Base-by-base conservation (phyloP, 129 eudicot species). In the sunflower (Helianthus annuus) region DNA sequence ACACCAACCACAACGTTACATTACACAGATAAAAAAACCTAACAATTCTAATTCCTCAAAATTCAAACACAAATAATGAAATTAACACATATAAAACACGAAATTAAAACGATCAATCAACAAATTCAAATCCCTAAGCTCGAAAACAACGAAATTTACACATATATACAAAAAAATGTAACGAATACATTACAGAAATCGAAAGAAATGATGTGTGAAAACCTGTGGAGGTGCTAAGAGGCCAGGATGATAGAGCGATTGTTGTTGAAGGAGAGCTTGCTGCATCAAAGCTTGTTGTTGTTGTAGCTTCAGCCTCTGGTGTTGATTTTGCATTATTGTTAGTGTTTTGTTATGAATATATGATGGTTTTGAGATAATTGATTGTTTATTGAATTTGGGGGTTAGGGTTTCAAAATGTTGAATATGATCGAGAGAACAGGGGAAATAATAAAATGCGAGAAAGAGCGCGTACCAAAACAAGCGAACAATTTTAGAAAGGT, bases 181-280 rank as follows among this genome's bases (percentile, higher is more conserved):
- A 14, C 27, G 2, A 53, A 64, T 14, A 60, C 66, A 52, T 51
- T 27, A 53, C 29, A 15, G 17, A 68, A 68, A 60, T 32, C 45
- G 36, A 46, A 9, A 73, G 1, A 67, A 12, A 56, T 19, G 34
- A 56, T 56, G 57, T 22, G 62, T 70, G 39, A 7, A 68, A 76
- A 89, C 97, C 97, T 91, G 96, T 6, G 93, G 96, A 59, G 97
- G 86, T 63, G 92, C 92, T 78, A 92, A 76, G 52, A 86, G 89
- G 74, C 89, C 93, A 72, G 96, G 96, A 75, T 85, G 98, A 84
- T 89, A 92, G 5, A 92, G 85, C 11, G 96, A 87, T 76, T 92
- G 96, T n/a, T 92, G 97, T 66, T 91, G 98, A 62, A 89, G 91
- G 60, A 92, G 85, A 69, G 96, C 95, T 80, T 92, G 98, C 49